Conservation (phyloP, 2,329 filamentous ascomycete genomes). For the Ceratocystis cacaofunesta region DNA sequence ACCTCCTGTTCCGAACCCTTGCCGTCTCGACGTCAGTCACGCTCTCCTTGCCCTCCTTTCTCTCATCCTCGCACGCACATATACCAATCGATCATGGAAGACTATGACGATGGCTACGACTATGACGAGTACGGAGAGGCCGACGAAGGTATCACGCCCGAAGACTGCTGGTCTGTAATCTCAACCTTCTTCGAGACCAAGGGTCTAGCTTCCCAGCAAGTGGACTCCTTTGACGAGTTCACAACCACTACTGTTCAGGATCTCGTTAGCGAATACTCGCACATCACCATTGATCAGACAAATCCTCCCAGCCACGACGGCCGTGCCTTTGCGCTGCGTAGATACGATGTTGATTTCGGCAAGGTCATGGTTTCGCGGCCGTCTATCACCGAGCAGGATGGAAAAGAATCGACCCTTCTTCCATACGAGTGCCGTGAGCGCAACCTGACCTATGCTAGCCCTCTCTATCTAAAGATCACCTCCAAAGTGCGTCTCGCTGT, state of each 20-base stretch:
- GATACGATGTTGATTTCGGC: constrained; percentile 92
- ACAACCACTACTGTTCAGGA: constrained; percentile 88
- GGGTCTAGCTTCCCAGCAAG: constrained; percentile 89
- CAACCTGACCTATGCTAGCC: constrained; percentile 88
- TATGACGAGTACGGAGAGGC: constrained; percentile 59
- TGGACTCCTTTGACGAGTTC: constrained; percentile 97
- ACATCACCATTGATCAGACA: constrained; percentile 85
- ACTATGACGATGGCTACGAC: constrained; percentile 43
- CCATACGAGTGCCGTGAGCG: constrained; percentile 92
- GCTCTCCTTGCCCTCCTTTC: neutral
- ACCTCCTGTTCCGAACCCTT: neutral
- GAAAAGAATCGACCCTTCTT: constrained; percentile 67
- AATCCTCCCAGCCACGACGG: constrained; percentile 62
- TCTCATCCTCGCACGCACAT: constrained; percentile 18
- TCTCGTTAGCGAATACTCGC: constrained; percentile 80
- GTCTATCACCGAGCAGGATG: constrained; percentile 84
- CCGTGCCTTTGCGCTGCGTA: constrained; percentile 67
- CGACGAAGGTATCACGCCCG: constrained; percentile 65
- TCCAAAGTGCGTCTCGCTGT: constrained; percentile 74
- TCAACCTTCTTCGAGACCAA: constrained; percentile 93
- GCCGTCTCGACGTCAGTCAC: neutral
- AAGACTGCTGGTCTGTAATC: constrained; percentile 98
- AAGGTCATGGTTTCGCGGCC: constrained; percentile 79
- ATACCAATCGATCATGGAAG: constrained; percentile 32
- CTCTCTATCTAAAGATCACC: constrained; percentile 76